Conservation (phyloP, 2,329 filamentous ascomycete genomes). For the Phialophora expanda region DNA sequence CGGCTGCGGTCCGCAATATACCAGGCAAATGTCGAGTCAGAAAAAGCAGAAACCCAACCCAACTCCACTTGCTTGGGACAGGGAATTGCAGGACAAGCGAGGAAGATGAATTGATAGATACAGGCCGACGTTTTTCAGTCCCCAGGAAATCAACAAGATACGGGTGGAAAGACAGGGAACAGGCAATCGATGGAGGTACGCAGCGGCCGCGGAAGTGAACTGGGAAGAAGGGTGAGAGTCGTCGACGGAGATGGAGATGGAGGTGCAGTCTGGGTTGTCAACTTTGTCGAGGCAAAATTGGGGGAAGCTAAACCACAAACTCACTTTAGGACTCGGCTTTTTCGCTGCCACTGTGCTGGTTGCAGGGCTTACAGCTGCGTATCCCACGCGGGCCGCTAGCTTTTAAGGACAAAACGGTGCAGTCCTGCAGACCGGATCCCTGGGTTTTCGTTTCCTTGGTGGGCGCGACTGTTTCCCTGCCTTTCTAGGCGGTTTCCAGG, state of each 20-base stretch:
- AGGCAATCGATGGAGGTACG: constrained; percentile 34
- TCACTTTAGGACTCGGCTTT: constrained; percentile 26
- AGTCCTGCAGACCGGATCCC: constrained; percentile 12
- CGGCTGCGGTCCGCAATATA: constrained; percentile 10
- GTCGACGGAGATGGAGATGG: constrained; percentile 40
- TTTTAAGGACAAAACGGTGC: constrained; percentile 14
- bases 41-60: constrained; percentile 36
- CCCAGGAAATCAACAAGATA: constrained; percentile 40
- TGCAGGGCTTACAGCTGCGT: constrained; percentile 15
- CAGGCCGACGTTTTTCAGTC: constrained; percentile 27
- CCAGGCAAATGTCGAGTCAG: constrained; percentile 32
- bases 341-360: constrained; percentile 6
- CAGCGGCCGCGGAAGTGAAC: constrained; percentile 41
- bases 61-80: constrained; percentile 36
- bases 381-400: constrained; percentile 18
- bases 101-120: constrained; percentile 33
- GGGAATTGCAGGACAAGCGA: constrained; percentile 34
- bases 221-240: constrained; percentile 37
- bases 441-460: constrained; percentile 11
- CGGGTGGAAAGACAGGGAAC: constrained; percentile 43
- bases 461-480: neutral
- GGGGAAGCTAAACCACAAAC: constrained; percentile 24
- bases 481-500: neutral
- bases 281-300: constrained; percentile 25
- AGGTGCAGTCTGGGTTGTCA: constrained; percentile 20